phyloP scores from a whole-genome alignment of 2,329 filamentous ascomycete species.

The Furcasterigmium sp. region DNA sequence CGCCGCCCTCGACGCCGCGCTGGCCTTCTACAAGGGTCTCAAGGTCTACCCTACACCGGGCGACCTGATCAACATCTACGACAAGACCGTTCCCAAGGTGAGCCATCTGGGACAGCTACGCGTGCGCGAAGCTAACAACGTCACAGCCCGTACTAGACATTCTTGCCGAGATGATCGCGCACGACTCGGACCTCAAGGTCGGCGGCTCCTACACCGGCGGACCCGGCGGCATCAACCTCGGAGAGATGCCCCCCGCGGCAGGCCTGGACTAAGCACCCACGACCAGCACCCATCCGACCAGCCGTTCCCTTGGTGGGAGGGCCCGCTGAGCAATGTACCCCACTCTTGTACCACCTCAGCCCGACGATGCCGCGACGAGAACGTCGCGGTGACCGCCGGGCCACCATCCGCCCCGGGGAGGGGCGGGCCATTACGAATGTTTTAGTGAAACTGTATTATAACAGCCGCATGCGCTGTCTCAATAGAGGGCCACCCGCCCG shows the following conservation, averaged over 20 bases:
- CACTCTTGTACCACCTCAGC: slow-evolving; percentile 3
- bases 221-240: slow-evolving; percentile 34
- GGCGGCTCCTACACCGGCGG: slow-evolving; percentile 35
- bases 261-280: slow-evolving; percentile 45
- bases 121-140: slow-evolving; percentile 13
- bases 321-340: neutral
- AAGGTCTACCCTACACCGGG: slow-evolving; percentile 96
- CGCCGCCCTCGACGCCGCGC: slow-evolving; percentile 74
- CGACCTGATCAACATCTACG: slow-evolving; percentile 94
- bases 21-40: slow-evolving; percentile 96
- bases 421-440: neutral
- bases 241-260: slow-evolving; percentile 41
- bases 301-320: neutral
- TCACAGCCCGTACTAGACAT: slow-evolving; percentile 82
- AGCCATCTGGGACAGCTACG: slow-evolving; percentile 5
- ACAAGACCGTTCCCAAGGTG: slow-evolving; percentile 97
- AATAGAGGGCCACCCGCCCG: neutral
- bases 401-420: neutral
- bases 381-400: too few species aligned
- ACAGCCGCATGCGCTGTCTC: neutral
- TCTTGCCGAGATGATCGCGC: slow-evolving; percentile 95
- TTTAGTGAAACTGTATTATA: neutral
- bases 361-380: neutral
- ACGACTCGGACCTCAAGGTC: slow-evolving; percentile 70
- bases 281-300: neutral